phyloP scores from a whole-genome alignment of 306 rosid species.

The Inga oerstediana region DNA sequence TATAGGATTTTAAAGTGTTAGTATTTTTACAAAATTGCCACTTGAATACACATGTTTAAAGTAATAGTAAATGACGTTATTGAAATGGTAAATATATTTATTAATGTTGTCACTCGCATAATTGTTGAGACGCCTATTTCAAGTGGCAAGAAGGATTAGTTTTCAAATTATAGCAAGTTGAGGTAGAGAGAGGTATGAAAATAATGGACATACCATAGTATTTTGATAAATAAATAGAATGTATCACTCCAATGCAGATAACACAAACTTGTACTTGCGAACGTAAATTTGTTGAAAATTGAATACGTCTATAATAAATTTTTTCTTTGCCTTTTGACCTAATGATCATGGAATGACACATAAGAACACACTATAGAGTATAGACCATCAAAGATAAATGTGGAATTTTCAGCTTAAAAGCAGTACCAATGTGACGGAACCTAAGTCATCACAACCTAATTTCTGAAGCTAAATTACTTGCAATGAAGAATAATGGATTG shows the following conservation, averaged over 20 bases:
- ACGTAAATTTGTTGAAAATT: neutral
- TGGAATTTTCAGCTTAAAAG: no score
- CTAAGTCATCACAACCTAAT: neutral
- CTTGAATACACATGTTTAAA: no score
- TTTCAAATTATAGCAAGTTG: neutral
- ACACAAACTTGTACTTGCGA: neutral
- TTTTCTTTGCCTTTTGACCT: no score
- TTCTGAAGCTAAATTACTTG: neutral
- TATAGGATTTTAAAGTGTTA: no score
- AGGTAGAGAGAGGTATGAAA: neutral
- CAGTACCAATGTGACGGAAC: neutral
- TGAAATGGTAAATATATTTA: no score
- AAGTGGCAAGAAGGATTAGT: constrained; percentile 22
- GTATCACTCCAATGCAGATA: neutral
- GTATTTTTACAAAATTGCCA: no score
- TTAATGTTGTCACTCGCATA: no score
- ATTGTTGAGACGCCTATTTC: constrained; percentile 78
- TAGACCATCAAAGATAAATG: no score
- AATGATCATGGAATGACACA: no score
- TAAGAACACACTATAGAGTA: no score
- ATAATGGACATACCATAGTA: neutral
- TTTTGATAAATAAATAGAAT: neutral
- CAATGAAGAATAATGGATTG: neutral
- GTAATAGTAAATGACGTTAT: no score
- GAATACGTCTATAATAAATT: no score